Evolutionary conservation across 2,329 filamentous ascomycete genomes (phyloP).

Genomic region (Hypoxylon sp.): DNA sequence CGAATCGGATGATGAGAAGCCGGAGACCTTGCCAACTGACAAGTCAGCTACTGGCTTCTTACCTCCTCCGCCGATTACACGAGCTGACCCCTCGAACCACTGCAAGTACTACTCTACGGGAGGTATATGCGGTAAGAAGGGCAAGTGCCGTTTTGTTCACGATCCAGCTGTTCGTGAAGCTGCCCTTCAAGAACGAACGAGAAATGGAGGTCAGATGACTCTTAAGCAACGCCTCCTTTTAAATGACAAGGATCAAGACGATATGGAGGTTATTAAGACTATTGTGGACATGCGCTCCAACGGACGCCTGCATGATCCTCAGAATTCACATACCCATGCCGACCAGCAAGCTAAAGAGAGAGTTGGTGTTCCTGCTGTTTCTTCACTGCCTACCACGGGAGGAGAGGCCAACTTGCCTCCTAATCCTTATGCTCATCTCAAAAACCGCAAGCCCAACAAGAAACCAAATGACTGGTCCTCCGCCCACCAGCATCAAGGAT

Average conservation of each 20-base stretch:
- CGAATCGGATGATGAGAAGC: slow-evolving; percentile 71
- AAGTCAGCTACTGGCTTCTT: slow-evolving; percentile 55
- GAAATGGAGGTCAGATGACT: slow-evolving; percentile 76
- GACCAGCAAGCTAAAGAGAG: slow-evolving; percentile 54
- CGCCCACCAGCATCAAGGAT: slow-evolving; percentile 57
- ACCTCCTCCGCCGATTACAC: slow-evolving; percentile 66
- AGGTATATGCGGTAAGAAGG: slow-evolving; percentile 79
- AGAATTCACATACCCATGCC: slow-evolving; percentile 50
- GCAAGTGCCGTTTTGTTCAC: slow-evolving; percentile 81
- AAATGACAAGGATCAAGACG: slow-evolving; percentile 78
- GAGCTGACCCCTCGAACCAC: slow-evolving; percentile 73
- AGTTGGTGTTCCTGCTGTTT: slow-evolving; percentile 37
- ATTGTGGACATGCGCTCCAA: slow-evolving; percentile 76
- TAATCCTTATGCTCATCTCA: slow-evolving; percentile 56
- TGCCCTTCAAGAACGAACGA: slow-evolving; percentile 74
- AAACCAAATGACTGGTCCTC: slow-evolving; percentile 42
- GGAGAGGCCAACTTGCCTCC: slow-evolving; percentile 52
- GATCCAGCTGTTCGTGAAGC: slow-evolving; percentile 74
- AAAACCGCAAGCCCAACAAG: slow-evolving; percentile 42
- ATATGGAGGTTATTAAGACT: slow-evolving; percentile 75
- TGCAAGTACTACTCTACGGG: slow-evolving; percentile 81
- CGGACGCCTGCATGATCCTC: slow-evolving; percentile 64
- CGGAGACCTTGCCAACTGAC: slow-evolving; percentile 70
- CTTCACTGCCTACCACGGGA: slow-evolving; percentile 50
- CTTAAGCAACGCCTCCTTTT: slow-evolving; percentile 75